These are phyloP conservation scores for Tetrahymena elliotti DNA, from an alignment of 73 alveolate species.

Conservation along the genomic window DNA sequence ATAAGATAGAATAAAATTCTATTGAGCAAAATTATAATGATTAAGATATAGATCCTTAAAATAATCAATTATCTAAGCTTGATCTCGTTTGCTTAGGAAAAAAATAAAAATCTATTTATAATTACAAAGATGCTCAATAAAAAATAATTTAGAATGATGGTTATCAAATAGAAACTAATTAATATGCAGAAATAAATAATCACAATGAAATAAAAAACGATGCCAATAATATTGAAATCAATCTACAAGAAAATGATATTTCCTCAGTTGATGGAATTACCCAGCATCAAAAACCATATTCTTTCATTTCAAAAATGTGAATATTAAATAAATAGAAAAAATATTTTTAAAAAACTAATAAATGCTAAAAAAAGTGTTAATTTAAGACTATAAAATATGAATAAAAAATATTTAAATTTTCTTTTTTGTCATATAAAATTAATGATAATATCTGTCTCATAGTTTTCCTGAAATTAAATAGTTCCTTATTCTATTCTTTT, in stretches of 20 bases:
- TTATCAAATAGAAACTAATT: not conserved
- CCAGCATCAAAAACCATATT: not conserved
- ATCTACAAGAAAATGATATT: not conserved
- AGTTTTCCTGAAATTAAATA: no score
- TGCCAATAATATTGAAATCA: not conserved
- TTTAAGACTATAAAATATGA: no score
- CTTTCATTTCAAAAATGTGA: not conserved
- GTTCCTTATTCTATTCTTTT: no score
- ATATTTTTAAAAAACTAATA: not conserved
- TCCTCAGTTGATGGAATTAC: not conserved
- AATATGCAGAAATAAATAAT: not conserved
- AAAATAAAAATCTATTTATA: not conserved
- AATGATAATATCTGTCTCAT: no score
- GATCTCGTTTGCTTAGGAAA: not conserved
- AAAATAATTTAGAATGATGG: not conserved
- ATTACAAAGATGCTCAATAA: not conserved
- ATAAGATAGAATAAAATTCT: no score
- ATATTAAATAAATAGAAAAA: no score
- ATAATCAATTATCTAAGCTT: not conserved
- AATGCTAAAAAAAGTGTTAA: no score
- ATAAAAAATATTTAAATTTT: no score
- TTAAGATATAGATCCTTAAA: not conserved
- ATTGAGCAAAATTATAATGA: not conserved
- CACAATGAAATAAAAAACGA: not conserved
- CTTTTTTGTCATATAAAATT: no score